These are phyloP conservation scores for Pleodorina starrii DNA, from an alignment of 139 green algal species.

Conservation along the genomic window DNA sequence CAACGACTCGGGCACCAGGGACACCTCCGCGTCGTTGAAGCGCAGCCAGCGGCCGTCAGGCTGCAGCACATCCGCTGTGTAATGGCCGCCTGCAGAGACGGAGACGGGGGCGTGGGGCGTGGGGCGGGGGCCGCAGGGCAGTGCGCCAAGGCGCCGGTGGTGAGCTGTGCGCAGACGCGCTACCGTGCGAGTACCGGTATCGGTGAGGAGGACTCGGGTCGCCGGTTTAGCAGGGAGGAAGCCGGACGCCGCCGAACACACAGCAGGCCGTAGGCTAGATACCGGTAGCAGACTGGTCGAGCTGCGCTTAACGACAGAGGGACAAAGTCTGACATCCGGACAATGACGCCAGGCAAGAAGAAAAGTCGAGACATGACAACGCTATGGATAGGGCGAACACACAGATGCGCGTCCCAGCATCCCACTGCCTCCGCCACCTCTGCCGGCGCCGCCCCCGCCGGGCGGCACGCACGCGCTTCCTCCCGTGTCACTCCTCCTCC, in stretches of 20 bases:
- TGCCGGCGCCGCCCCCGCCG: no score
- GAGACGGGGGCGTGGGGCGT: background rate
- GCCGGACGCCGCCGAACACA: background rate
- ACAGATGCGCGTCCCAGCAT: background rate
- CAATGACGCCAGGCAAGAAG: no score
- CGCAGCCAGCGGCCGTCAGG: conserved; percentile 76
- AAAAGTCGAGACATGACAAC: background rate
- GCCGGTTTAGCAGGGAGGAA: background rate
- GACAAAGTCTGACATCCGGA: no score
- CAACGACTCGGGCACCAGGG: conserved; percentile 53
- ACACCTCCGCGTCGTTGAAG: conserved; percentile 85
- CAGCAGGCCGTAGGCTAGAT: background rate
- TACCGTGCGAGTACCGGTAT: background rate
- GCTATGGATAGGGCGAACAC: background rate
- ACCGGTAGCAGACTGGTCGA: no score
- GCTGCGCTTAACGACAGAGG: no score
- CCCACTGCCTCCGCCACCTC: no score
- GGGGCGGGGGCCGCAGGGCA: no score
- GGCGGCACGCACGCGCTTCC: no score
- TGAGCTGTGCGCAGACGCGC: no score
- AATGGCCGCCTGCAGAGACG: conserved; percentile 76
- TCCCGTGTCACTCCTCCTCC: no score
- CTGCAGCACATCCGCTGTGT: conserved; percentile 87
- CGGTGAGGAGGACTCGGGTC: background rate
- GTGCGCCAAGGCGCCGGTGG: no score